Evolutionary conservation across 1,284 basidiomycete species (phyloP), one percentile per base, ranked within the genome.

Genomic region (Leccinum glutinopallens): DNA sequence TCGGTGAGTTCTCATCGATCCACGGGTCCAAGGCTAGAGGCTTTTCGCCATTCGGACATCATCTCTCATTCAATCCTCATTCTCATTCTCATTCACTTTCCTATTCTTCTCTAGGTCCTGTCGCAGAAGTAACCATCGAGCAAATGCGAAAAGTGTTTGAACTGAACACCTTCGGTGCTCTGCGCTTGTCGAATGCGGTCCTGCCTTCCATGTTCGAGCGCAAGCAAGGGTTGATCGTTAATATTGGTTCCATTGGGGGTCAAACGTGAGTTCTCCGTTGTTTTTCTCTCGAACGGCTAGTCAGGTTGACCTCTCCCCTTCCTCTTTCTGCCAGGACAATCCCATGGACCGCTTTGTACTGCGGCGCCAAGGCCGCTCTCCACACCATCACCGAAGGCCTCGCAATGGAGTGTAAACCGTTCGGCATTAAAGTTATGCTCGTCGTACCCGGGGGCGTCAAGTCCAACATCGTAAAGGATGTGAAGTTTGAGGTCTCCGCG

Each of bases 261-360:
- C 81, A 86, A 53, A 76, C 84, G 84, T 86, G 71, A 67, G 84
- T 79, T n/a, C 6, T 15, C 15, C 3, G 9, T 35, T 9, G 25
- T n/a, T 2, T 59, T 29, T 46, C 43, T 46, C 43, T 46, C 9
- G 5, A 17, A 29, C 37, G 9, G 17, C 15, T 4, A 5, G 19
- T 33, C 32, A 66, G 53, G 57, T 63, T 5, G 61, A 71, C 55
- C 46, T 63, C 22, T 58, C 22, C 43, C 43, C 53, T 19, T 67
- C n/a, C 61, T 46, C 9, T 46, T 46, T 46, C 43, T 46, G 2
- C 43, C 19, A 90, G 89, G 41, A 79, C 88, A 1, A 85, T 84
- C 0, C 89, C 91, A 0, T 92, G 89, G 89, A 84, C 85, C 65
- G 84, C 86, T 0, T 72, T 90, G 8, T 93, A 92, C 72, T 83